Percentiles rank a stretch among this genome's conserved stretches.
Conservation (phyloP, 2,329 filamentous ascomycete species). For the Chaetomium sp. region DNA sequence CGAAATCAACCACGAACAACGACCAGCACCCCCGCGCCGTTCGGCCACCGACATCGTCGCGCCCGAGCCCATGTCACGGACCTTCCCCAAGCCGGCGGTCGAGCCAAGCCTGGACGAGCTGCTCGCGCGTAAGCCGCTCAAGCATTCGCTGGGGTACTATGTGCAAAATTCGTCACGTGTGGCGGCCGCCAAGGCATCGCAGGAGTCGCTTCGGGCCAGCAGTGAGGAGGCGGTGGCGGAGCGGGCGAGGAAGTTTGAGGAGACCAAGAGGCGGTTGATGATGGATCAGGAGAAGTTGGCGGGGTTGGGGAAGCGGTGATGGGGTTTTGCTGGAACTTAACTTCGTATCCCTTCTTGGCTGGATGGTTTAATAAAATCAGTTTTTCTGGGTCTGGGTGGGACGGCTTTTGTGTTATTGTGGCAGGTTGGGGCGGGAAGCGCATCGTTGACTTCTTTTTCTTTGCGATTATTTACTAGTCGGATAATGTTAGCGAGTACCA, state of each 20-base stretch:
- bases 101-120: slow-evolving; percentile 38
- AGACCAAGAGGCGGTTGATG: slow-evolving; percentile 42
- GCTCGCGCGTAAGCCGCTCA: slow-evolving; percentile 35
- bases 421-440: too few species aligned
- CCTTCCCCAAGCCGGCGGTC: slow-evolving; percentile 36
- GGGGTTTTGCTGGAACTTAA: too few species aligned
- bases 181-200: slow-evolving; percentile 5
- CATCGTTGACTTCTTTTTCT: too few species aligned
- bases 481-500: too few species aligned
- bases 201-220: background rate
- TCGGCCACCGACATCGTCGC: slow-evolving; percentile 7
- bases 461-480: too few species aligned
- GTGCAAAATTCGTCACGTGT: slow-evolving; percentile 20
- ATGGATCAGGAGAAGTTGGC: slow-evolving; percentile 28
- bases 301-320: background rate
- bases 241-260: slow-evolving; percentile 37
- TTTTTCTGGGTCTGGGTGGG: too few species aligned
- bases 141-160: slow-evolving; percentile 35
- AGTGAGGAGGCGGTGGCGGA: slow-evolving; percentile 24
- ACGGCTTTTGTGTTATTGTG: too few species aligned
- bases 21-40: slow-evolving; percentile 3
- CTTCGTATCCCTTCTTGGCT: too few species aligned
- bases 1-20: background rate
- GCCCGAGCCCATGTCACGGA: slow-evolving; percentile 32
- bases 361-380: too few species aligned